Evolutionary conservation across 2,329 filamentous ascomycete genomes (phyloP), one percentile per base, ranked within the genome.

Genomic region (Trichoderma asperellum): DNA sequence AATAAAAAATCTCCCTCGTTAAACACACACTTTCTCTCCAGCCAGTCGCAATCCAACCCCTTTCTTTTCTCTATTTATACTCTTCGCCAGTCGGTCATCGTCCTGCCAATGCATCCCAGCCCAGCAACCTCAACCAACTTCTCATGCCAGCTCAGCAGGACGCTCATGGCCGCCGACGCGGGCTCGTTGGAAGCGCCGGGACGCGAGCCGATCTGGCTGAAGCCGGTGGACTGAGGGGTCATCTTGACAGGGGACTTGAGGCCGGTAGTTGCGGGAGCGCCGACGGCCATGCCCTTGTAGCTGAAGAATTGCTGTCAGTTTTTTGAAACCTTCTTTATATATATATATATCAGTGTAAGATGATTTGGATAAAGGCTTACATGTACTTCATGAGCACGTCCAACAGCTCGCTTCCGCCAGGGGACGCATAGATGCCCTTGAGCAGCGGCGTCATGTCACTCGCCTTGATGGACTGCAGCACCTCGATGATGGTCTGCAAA

Each of bases 311-410:
- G 4, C 27, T 32, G 37, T 60, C 55, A 61, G 34, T 11, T 29
- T 29, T 59, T 24, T 24, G 24, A 24, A 24, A 24, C 24, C 3
- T 24, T 24, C 14, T 34, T 27, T 34, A 24, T 24, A 24, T 24
- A 24, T 24, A 24, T 24, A 24, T 24, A 24, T 24, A 24, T 24
- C 24, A 24, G 24, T 24, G 24, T 24, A 24, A 24, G 24, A 24
- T n/a, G 24, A 24, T 49, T 29, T 34, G 21, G 12, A 16, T n/a
- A 5, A 52, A 29, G 34, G 85, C 91, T 77, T 88, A 97, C 89
- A 97, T 85, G 82, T 97, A 99, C 84, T 99, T 99, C 92, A 97
- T 97, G 79, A 99, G 83, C 63, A 95, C 93, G 80, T 99, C 96
- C 74, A 97, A 83, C 71, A 92, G 87, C 81, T 98, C 96, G 71